A percentile compares a stretch with the other conserved stretches of the same genome.
Evolutionary conservation across 2,329 filamentous ascomycete genomes (phyloP).

Genomic region (Zasmidium cellare): DNA sequence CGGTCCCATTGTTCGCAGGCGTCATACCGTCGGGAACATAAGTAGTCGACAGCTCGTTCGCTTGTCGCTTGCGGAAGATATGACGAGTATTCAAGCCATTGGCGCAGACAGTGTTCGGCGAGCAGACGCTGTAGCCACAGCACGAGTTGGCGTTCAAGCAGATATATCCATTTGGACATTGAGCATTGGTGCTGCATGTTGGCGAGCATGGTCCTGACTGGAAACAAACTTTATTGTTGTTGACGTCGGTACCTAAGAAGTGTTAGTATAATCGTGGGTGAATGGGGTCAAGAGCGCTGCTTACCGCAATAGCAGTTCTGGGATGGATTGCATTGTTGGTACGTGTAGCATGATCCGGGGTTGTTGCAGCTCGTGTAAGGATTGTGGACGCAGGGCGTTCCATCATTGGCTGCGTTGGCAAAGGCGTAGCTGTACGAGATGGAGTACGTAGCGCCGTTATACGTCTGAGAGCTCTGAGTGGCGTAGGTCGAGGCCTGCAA

Average conservation of each 20-base stretch:
- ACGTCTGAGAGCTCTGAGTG: neutral
- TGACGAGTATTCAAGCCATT: slow-evolving; percentile 7
- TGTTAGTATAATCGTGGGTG: neutral
- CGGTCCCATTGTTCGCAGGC: too few species aligned
- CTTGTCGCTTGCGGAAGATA: slow-evolving; percentile 11
- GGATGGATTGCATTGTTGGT: slow-evolving; percentile 2
- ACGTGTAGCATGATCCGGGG: slow-evolving; percentile 1
- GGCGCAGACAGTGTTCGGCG: slow-evolving; percentile 7
- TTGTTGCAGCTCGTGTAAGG: slow-evolving; percentile 1
- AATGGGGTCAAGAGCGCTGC: neutral
- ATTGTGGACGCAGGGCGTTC: slow-evolving; percentile 1
- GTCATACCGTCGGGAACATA: slow-evolving; percentile 3
- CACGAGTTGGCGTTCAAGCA: slow-evolving; percentile 8
- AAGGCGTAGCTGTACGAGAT: slow-evolving; percentile 12
- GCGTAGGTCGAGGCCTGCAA: slow-evolving; percentile 5
- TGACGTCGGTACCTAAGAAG: slow-evolving; percentile 1
- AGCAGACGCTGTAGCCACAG: slow-evolving; percentile 9
- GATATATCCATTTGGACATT: slow-evolving; percentile 5
- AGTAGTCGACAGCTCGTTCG: slow-evolving; percentile 5
- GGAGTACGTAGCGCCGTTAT: slow-evolving; percentile 7
- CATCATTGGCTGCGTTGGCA: slow-evolving; percentile 6
- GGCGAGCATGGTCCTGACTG: neutral
- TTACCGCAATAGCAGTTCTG: slow-evolving; percentile 8
- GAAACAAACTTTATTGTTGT: neutral
- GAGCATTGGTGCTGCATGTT: slow-evolving; percentile 6